Evolutionary conservation across 2,329 filamentous ascomycete genomes (phyloP), one percentile per base, ranked within the genome.

Genomic region (Colletotrichum sansevieriae): DNA sequence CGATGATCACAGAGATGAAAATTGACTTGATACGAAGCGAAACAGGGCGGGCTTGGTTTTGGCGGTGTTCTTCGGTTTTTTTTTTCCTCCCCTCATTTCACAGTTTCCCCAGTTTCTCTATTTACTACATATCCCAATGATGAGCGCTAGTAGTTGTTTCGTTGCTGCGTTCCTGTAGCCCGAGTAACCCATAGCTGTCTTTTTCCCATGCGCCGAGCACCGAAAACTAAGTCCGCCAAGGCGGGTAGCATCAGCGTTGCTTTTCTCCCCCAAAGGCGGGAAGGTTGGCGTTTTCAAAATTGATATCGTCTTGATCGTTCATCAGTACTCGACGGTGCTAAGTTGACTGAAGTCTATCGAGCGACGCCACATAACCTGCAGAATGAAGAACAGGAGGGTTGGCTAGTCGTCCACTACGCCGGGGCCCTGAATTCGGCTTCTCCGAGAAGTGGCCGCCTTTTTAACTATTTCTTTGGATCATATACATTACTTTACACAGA

Each of bases 191-290:
- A 46, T 47, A 55, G 55, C 35, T 56, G 25, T 39, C 15, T 41
- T 60, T 35, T n/a, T 25, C 33, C 51, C 47, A 25, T 25, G 20
- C 67, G 51, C 67, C 51, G 46, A 57, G 51, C 63, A 52, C 49
- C 12, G n/a, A 52, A 43, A 39, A 39, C 37, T 12, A 39, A 39
- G 43, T 2, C 46, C 18, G 43, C 61, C 39, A 47, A 57, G 65
- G 41, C 57, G 43, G 66, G 49, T 58, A 70, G 66, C 70, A 70
- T 71, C 60, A 71, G 62, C 66, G 58, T 70, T 67, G 51, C 46
- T 70, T 66, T 60, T 51, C 61, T 49, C 22, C 37, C 49, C 57
- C 44, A 43, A 33, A 49, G 44, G 18, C 22, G 13, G 54, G 37
- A 51, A 58, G 29, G 13, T 58, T 68, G 65, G 61, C 54, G 54